These are phyloP conservation scores for Mycena olivaceomarginata DNA, from an alignment of 768 basidiomycete genomes.

Conservation along the genomic window DNA sequence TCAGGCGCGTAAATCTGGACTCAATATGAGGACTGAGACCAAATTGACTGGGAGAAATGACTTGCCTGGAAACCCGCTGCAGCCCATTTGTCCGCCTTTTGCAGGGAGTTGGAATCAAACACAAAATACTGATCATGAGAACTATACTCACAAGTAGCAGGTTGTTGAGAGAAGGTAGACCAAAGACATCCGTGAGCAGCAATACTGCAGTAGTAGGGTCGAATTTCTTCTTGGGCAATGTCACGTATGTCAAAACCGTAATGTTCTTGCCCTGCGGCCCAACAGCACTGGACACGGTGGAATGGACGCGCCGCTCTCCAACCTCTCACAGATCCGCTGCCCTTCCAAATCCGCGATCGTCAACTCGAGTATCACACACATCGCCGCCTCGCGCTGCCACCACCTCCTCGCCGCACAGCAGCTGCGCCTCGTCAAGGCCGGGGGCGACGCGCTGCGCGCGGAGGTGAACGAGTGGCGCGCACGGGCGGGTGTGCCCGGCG, in stretches of 20 bases:
- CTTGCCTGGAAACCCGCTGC: constrained; percentile 40
- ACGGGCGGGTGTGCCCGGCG: too few species aligned
- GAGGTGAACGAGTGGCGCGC: too few species aligned
- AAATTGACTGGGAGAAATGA: too few species aligned
- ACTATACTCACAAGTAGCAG: constrained; percentile 28
- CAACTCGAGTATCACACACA: too few species aligned
- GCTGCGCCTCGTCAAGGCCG: too few species aligned
- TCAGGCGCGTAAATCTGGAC: constrained; percentile 39
- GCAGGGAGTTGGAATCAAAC: neutral
- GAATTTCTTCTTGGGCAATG: constrained; percentile 36
- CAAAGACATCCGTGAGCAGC: constrained; percentile 43
- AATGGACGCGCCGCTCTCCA: too few species aligned
- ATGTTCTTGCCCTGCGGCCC: constrained; percentile 43
- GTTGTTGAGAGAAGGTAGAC: constrained; percentile 41
- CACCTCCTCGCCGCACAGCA: too few species aligned
- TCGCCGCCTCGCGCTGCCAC: too few species aligned
- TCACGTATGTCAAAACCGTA: constrained; percentile 42
- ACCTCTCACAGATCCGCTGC: too few species aligned
- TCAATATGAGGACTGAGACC: neutral
- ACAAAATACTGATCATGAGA: neutral
- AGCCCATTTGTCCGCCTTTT: constrained; percentile 44
- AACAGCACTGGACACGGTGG: too few species aligned
- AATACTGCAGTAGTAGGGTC: constrained; percentile 37
- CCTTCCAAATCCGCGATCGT: too few species aligned
- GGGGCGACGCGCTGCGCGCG: too few species aligned